A percentile compares a stretch with the other conserved stretches of the same genome.
Evolutionary conservation across 306 rosid genomes (phyloP).

Genomic region (Herpetospermum pedunculosum): DNA sequence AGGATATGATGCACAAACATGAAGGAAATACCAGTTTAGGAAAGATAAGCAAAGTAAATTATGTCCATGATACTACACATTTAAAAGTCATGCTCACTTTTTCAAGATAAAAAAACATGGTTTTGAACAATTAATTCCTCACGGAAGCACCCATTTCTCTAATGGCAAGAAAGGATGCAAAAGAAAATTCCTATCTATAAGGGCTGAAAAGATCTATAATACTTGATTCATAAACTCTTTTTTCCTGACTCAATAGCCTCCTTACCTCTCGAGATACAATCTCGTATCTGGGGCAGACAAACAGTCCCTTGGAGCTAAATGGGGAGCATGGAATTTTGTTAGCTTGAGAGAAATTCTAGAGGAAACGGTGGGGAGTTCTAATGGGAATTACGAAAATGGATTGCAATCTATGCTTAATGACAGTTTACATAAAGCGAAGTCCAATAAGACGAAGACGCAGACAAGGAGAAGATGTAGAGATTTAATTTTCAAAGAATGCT

Average conservation of each 20-base stretch:
- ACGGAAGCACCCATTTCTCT: background rate
- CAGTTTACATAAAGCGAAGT: too few species aligned
- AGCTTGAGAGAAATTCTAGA: too few species aligned
- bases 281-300: too few species aligned
- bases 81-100: background rate
- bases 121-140: too few species aligned
- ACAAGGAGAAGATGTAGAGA: too few species aligned
- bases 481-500: too few species aligned
- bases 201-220: background rate
- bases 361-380: too few species aligned
- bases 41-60: background rate
- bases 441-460: too few species aligned
- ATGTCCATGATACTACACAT: background rate
- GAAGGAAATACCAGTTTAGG: background rate
- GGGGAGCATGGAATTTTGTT: background rate
- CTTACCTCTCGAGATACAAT: background rate
- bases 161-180: background rate
- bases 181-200: background rate
- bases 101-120: too few species aligned
- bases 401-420: too few species aligned
- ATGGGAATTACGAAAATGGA: too few species aligned
- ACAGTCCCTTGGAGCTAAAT: background rate
- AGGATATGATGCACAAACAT: background rate
- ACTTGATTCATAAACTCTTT: background rate
- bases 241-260: background rate